phyloP scores from a whole-genome alignment of 148 eudicot species.

The Salicornia ramosissima region DNA sequence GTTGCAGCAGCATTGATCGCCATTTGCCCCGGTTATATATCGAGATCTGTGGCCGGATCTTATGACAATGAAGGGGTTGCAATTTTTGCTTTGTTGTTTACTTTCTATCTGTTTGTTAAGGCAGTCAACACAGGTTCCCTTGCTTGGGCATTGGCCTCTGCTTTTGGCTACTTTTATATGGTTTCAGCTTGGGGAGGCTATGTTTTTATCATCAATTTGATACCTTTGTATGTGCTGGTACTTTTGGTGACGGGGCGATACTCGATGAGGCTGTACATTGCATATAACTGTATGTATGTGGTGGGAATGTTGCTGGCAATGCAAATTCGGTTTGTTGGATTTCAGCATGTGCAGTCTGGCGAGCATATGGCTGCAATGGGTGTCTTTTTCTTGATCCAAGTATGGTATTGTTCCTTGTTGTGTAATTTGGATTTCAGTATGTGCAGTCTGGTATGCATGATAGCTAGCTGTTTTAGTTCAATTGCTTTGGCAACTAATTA shows the following conservation, averaged over 20 bases:
- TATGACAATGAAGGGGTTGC: slow-evolving; percentile 97
- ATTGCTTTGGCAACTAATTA: not conserved
- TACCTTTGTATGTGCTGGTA: slow-evolving; percentile 87
- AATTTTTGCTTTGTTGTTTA: slow-evolving; percentile 76
- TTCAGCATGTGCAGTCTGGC: slow-evolving; percentile 97
- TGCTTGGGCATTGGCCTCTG: slow-evolving; percentile 82
- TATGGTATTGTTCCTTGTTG: slow-evolving; percentile 20
- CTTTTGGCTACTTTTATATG: slow-evolving; percentile 95
- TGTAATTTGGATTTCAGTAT: not conserved
- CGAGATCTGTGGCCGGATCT: slow-evolving; percentile 94
- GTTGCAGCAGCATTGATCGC: slow-evolving; percentile 92
- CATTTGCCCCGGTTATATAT: slow-evolving; percentile 93
- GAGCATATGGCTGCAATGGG: slow-evolving; percentile 99
- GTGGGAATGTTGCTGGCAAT: slow-evolving; percentile 93
- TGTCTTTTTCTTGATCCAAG: slow-evolving; percentile 97
- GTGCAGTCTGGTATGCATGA: not conserved
- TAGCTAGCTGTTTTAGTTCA: not conserved
- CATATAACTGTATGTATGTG: slow-evolving; percentile 88
- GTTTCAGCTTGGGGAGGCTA: slow-evolving; percentile 99
- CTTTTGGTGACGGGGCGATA: slow-evolving; percentile 85
- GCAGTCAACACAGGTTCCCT: slow-evolving; percentile 92
- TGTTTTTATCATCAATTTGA: slow-evolving; percentile 88
- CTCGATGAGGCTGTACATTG: slow-evolving; percentile 91
- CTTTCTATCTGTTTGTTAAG: slow-evolving; percentile 90
- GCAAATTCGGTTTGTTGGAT: slow-evolving; percentile 98